These are phyloP conservation scores for Fallopia convolvulus DNA, from an alignment of 148 eudicot genomes.

Conservation along the genomic window DNA sequence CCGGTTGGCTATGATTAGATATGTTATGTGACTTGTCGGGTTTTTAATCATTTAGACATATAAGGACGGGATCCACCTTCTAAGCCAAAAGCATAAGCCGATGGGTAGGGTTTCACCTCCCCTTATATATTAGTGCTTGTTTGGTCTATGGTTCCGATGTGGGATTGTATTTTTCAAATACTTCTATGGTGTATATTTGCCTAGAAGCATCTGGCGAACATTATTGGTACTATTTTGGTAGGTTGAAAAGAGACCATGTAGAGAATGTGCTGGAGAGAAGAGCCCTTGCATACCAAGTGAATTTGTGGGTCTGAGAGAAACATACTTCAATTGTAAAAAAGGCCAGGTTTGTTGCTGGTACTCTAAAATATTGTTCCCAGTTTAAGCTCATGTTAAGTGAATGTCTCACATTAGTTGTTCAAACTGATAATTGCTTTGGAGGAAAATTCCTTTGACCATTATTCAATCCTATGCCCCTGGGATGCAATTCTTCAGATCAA, in stretches of 20 bases:
- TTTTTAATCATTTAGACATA: no score
- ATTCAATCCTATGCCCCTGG: no score
- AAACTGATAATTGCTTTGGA: background rate
- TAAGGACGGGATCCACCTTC: no score
- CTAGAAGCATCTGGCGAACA: background rate
- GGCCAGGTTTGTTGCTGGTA: slow-evolving; percentile 54
- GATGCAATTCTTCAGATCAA: no score
- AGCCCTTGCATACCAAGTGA: slow-evolving; percentile 67
- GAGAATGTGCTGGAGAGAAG: slow-evolving; percentile 86
- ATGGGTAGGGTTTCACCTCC: no score
- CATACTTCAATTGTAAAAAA: slow-evolving; percentile 90
- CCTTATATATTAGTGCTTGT: no score
- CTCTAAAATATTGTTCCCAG: background rate
- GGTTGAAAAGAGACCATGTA: slow-evolving; percentile 60
- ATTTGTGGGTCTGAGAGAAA: slow-evolving; percentile 83
- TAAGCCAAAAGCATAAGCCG: no score
- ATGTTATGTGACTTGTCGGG: no score
- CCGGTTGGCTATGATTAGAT: no score
- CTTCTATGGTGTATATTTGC: background rate
- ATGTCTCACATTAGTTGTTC: background rate
- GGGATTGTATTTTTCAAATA: no score
- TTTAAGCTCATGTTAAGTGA: background rate
- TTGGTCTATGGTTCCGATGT: no score
- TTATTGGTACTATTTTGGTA: slow-evolving; percentile 19
- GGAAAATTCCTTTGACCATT: no score